phyloP scores from a whole-genome alignment of 495 filamentous ascomycete species.

The Hypoxylon cercidicola region DNA sequence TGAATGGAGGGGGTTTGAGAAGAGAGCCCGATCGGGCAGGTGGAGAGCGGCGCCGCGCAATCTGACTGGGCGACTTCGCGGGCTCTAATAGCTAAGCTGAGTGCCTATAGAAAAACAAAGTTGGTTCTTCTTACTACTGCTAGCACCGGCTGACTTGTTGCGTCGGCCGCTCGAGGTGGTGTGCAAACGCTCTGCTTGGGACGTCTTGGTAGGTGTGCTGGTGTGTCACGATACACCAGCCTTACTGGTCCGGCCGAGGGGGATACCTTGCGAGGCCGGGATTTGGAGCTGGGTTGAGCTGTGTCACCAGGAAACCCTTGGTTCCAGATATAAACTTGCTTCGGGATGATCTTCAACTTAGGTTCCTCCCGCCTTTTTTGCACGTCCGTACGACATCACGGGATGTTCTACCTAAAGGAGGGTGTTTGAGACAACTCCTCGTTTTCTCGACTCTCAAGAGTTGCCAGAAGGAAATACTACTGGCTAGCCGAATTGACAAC shows the following conservation, averaged over 20 bases:
- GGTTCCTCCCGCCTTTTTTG: slow-evolving; percentile 10
- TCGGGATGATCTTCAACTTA: not conserved
- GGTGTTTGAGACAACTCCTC: slow-evolving; percentile 15
- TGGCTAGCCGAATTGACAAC: slow-evolving; percentile 1
- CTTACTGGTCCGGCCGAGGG: slow-evolving; percentile 27
- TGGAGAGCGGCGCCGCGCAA: slow-evolving; percentile 25
- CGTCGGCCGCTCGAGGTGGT: slow-evolving; percentile 1
- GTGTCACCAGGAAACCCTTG: slow-evolving; percentile 35
- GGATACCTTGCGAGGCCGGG: not conserved
- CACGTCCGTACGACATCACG: slow-evolving; percentile 26
- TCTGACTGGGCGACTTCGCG: slow-evolving; percentile 23
- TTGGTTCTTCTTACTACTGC: not conserved
- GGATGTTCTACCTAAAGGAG: slow-evolving; percentile 17
- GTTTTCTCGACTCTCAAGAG: not conserved
- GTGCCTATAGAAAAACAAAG: not conserved
- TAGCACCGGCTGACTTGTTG: slow-evolving; percentile 1
- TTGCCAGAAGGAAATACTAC: not conserved
- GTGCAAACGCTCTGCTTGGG: slow-evolving; percentile 8
- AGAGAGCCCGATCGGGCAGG: slow-evolving; percentile 33
- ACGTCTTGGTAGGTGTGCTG: slow-evolving; percentile 5
- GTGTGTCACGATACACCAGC: slow-evolving; percentile 22
- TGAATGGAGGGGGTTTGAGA: slow-evolving; percentile 5
- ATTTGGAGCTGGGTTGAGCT: not conserved
- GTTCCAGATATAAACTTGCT: no score
- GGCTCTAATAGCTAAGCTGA: not conserved